Percentiles rank a stretch among this genome's conserved stretches.
phyloP scores from a whole-genome alignment of 257 asterid species.

The Leonotis leonurus region DNA sequence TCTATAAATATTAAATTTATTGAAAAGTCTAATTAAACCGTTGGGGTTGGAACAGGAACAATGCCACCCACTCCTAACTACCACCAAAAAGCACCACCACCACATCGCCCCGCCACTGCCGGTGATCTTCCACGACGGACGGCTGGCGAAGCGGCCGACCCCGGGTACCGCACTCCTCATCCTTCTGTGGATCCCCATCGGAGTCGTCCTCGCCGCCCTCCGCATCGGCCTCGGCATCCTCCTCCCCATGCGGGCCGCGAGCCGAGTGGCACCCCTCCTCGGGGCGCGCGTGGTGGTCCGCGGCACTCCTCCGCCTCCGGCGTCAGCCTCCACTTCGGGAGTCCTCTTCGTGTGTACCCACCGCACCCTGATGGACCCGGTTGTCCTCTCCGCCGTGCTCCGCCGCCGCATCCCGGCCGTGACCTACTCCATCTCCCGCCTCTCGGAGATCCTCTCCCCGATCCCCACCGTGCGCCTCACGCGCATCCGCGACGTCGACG shows the following conservation, averaged over 20 bases:
- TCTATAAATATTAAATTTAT: no score
- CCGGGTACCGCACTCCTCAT: conserved; percentile 56
- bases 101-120: conserved; percentile 52
- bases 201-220: conserved; percentile 43
- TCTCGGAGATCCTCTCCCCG: conserved; percentile 63
- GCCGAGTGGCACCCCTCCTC: conserved; percentile 37
- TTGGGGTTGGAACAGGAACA: conserved; percentile 32
- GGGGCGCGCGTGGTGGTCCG: conserved; percentile 58
- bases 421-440: conserved; percentile 60
- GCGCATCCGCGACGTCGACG: conserved; percentile 42
- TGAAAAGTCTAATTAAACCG: neutral
- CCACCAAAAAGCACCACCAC: conserved; percentile 5
- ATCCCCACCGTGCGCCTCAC: conserved; percentile 51
- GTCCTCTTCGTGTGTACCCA: conserved; percentile 85
- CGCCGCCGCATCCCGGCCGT: conserved; percentile 67
- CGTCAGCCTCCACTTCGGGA: conserved; percentile 39
- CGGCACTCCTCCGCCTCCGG: conserved; percentile 67
- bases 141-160: conserved; percentile 68
- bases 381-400: conserved; percentile 52
- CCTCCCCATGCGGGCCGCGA: conserved; percentile 49
- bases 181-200: conserved; percentile 76
- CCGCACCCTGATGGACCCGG: conserved; percentile 57
- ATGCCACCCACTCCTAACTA: conserved; percentile 27
- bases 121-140: conserved; percentile 89
- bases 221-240: conserved; percentile 48